Evolutionary conservation across 2,329 filamentous ascomycete species (phyloP).

Genomic region (Didymosphaeria variabile): DNA sequence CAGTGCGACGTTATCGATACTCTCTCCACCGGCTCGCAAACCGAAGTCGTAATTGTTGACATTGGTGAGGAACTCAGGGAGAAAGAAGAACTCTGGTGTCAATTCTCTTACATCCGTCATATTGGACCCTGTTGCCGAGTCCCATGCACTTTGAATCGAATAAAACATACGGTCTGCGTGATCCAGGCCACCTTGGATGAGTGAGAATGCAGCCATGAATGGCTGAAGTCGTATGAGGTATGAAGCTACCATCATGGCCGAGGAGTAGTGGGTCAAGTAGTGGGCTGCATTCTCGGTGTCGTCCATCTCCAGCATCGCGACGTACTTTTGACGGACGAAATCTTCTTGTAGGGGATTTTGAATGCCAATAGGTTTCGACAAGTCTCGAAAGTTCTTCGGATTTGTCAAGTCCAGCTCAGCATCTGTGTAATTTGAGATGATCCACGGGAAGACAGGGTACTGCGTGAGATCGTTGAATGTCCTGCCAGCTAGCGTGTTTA

Average conservation of each 20-base stretch:
- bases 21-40: constrained; percentile 78
- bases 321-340: constrained; percentile 85
- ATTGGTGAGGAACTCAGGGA: constrained; percentile 95
- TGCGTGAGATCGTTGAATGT: constrained; percentile 99
- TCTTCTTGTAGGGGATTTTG: constrained; percentile 79
- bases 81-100: constrained; percentile 96
- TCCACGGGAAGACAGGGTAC: constrained; percentile 98
- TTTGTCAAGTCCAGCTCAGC: constrained; percentile 88
- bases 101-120: constrained; percentile 95
- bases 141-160: constrained; percentile 90
- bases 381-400: constrained; percentile 84
- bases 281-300: constrained; percentile 84
- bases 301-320: constrained; percentile 88
- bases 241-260: constrained; percentile 97
- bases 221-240: constrained; percentile 95
- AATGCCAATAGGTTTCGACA: constrained; percentile 96
- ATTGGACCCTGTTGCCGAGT: constrained; percentile 85
- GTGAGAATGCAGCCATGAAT: constrained; percentile 93
- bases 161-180: constrained; percentile 96
- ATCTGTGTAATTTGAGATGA: constrained; percentile 94
- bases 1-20: constrained; percentile 86
- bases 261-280: constrained; percentile 98
- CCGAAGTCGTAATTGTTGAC: constrained; percentile 96
- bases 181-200: constrained; percentile 96
- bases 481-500: constrained; percentile 95